Percentiles rank a stretch among this genome's conserved stretches.
These are phyloP conservation scores for Citrus trifoliata DNA, from an alignment of 345 rosid genomes.

Conservation along the genomic window DNA sequence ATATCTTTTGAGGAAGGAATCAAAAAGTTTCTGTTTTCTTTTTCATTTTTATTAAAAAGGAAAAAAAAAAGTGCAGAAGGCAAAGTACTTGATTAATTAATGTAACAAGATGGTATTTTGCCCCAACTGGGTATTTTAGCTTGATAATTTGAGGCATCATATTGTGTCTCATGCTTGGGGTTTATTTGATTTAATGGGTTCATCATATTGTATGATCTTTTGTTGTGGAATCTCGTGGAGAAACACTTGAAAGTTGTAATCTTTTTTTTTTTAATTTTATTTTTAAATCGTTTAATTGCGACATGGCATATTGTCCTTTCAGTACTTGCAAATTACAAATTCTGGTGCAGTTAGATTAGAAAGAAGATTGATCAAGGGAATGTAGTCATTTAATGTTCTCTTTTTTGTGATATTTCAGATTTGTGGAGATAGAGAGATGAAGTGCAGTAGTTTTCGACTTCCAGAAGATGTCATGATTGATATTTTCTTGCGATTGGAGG, in stretches of 20 bases:
- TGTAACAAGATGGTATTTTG: not conserved
- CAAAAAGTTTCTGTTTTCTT: not conserved
- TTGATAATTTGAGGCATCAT: not conserved
- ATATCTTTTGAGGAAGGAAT: not conserved
- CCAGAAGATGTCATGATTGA: conserved; percentile 10
- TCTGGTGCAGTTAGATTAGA: not conserved
- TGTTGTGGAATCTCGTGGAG: not conserved
- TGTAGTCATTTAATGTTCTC: not conserved
- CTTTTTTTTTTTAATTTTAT: not conserved
- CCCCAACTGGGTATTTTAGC: not conserved
- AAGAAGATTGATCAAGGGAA: not conserved
- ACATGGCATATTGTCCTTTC: not conserved
- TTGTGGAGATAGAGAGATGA: not conserved
- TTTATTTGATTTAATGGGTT: not conserved
- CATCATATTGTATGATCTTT: not conserved
- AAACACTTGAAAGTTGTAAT: not conserved
- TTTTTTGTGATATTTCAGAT: conserved; percentile 1
- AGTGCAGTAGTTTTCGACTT: not conserved
- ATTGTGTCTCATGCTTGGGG: not conserved
- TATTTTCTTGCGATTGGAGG: conserved; percentile 1
- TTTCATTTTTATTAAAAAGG: not conserved
- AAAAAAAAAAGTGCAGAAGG: not conserved
- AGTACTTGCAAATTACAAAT: not conserved
- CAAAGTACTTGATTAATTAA: not conserved
- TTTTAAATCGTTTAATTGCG: not conserved